Conservation (phyloP, 1,284 basidiomycete genomes). For the Leucoagaricus sp. region DNA sequence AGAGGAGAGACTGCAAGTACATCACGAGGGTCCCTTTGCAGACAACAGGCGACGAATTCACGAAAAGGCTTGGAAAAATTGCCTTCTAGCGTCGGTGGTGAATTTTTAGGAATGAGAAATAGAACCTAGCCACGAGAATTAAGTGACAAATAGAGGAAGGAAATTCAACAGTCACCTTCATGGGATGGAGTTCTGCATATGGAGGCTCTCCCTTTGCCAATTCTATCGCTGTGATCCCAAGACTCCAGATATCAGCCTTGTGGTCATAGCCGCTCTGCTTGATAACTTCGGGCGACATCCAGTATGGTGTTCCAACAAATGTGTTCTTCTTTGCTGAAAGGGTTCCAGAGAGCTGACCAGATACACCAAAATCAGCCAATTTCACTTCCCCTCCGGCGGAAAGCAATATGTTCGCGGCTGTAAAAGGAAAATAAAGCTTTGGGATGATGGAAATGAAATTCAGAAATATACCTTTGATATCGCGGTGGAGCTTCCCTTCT, state of each 20-base stretch:
- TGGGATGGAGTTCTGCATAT: conserved; percentile 96
- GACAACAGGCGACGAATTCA: conserved; percentile 91
- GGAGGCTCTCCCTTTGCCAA: conserved; percentile 97
- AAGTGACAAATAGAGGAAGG: conserved; percentile 1
- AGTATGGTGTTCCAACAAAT: conserved; percentile 96
- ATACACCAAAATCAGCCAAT: conserved; percentile 98
- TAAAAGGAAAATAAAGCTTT: conserved; percentile 5
- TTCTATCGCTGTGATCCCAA: conserved; percentile 97
- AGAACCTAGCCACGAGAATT: conserved; percentile 64
- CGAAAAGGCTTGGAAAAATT: conserved; percentile 91
- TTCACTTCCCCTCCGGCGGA: conserved; percentile 97
- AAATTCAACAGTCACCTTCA: conserved; percentile 70
- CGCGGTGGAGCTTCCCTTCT: conserved; percentile 96
- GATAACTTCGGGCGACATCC: conserved; percentile 99
- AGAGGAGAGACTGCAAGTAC: conserved; percentile 45
- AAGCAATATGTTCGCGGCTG: conserved; percentile 94
- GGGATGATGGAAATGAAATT: not conserved
- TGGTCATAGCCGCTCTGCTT: conserved; percentile 99
- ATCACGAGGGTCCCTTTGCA: conserved; percentile 92
- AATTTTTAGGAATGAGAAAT: conserved; percentile 98
- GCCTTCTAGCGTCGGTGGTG: conserved; percentile 86
- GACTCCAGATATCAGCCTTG: conserved; percentile 97
- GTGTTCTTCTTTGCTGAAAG: conserved; percentile 99
- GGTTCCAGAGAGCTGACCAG: conserved; percentile 96
- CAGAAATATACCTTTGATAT: conserved; percentile 84